phyloP scores from a whole-genome alignment of 257 asterid genomes.

The Rauvolfia tetraphylla region DNA sequence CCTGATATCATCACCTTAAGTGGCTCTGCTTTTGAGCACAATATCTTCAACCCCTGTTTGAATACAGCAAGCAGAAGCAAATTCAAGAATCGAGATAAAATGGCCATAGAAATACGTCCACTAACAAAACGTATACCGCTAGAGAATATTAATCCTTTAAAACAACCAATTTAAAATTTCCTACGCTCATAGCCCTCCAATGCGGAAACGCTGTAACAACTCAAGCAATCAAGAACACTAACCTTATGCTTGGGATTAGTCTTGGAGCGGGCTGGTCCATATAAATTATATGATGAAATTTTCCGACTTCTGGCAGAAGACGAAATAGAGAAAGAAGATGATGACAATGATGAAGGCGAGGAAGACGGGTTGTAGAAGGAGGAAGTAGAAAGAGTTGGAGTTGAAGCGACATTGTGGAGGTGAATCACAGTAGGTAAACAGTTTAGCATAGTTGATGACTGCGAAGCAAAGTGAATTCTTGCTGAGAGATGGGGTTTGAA shows the following conservation, averaged over 20 bases:
- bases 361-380: constrained; percentile 2
- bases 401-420: constrained; percentile 9
- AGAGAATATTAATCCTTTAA: background rate
- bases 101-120: background rate
- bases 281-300: background rate
- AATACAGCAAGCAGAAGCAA: too few species aligned
- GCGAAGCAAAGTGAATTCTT: background rate
- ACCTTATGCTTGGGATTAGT: constrained; percentile 23
- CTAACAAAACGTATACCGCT: background rate
- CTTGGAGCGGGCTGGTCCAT: constrained; percentile 10
- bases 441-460: constrained; percentile 21
- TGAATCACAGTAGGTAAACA: constrained; percentile 16
- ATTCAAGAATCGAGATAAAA: background rate
- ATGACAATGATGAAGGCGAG: constrained; percentile 1
- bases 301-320: background rate
- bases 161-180: background rate
- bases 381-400: constrained; percentile 14
- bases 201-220: too few species aligned
- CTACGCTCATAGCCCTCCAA: background rate
- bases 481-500: background rate
- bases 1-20: constrained; percentile 94
- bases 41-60: constrained; percentile 47
- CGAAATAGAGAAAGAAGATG: constrained; percentile 8
- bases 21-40: constrained; percentile 56
- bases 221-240: too few species aligned